These are phyloP conservation scores for Stereum hirsutum DNA, from an alignment of 1,284 basidiomycete species.

Conservation along the genomic window DNA sequence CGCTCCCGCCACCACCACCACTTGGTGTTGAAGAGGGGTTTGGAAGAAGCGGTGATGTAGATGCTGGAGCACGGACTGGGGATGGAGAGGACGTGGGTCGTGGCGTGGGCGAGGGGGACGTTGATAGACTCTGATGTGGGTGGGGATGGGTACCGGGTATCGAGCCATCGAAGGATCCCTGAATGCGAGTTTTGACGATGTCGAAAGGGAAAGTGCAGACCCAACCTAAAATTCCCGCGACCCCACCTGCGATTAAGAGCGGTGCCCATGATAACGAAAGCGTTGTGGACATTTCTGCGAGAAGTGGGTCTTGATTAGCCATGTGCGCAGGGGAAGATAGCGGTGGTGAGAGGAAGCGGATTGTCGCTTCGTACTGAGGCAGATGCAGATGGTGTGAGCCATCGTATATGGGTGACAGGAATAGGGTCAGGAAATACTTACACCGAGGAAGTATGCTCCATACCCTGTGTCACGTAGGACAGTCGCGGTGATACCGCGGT, in stretches of 20 bases:
- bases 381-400: constrained; percentile 7
- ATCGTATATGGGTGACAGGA: background rate
- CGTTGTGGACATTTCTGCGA: constrained; percentile 10
- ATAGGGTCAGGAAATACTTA: constrained; percentile 22
- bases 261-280: constrained; percentile 44
- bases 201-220: constrained; percentile 75
- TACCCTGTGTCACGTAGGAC: constrained; percentile 71
- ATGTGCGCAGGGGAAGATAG: constrained; percentile 14
- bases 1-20: too few relatives aligned
- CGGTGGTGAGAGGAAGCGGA: constrained; percentile 40
- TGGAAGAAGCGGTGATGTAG: background rate
- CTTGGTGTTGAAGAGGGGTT: too few relatives aligned
- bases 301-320: constrained; percentile 1
- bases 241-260: constrained; percentile 67
- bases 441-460: constrained; percentile 76
- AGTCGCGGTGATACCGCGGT: constrained; percentile 67
- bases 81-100: background rate
- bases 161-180: constrained; percentile 30
- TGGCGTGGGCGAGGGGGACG: background rate
- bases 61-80: background rate
- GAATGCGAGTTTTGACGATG: constrained; percentile 81
- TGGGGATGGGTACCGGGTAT: too few relatives aligned
- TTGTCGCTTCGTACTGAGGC: constrained; percentile 64
- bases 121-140: too few relatives aligned
- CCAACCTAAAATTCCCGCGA: constrained; percentile 72